phyloP scores from a whole-genome alignment of 805 yeast genomes.

The Starmerella stigmatis region DNA sequence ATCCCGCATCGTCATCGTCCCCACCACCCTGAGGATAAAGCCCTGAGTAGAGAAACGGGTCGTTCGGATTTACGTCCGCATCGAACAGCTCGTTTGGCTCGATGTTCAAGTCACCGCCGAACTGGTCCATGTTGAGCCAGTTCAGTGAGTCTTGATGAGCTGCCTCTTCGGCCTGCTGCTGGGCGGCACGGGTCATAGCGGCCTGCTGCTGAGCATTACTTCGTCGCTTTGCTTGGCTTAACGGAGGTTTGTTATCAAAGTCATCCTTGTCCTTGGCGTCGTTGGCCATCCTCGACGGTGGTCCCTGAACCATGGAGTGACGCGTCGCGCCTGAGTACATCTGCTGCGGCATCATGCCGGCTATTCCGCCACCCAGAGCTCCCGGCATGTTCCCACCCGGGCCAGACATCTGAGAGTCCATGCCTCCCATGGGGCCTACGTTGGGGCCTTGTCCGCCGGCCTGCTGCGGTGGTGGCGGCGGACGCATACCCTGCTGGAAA shows the following conservation, averaged over 20 bases:
- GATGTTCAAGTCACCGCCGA: slow-evolving; percentile 15
- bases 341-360: slow-evolving; percentile 4
- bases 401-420: slow-evolving; percentile 1
- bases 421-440: neutral
- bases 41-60: slow-evolving; percentile 9
- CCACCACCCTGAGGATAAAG: neutral
- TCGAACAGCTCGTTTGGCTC: slow-evolving; percentile 10
- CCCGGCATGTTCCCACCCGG: neutral
- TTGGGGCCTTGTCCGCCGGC: neutral
- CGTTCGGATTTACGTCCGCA: slow-evolving; percentile 2
- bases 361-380: neutral
- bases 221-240: neutral
- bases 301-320: neutral
- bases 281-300: neutral
- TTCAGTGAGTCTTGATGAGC: slow-evolving; percentile 11
- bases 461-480: slow-evolving; percentile 1
- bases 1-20: slow-evolving; percentile 6
- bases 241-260: neutral
- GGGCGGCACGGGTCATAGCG: slow-evolving; percentile 3
- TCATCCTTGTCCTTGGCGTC: slow-evolving; percentile 1
- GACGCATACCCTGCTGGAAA: slow-evolving; percentile 1
- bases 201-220: slow-evolving; percentile 9
- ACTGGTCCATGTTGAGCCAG: slow-evolving; percentile 22
- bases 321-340: neutral
- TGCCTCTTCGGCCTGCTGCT: slow-evolving; percentile 4